Evolutionary conservation across 139 green algal genomes (phyloP), one percentile per base, ranked within the genome.

Genomic region (Tetradesmus obliquus): DNA sequence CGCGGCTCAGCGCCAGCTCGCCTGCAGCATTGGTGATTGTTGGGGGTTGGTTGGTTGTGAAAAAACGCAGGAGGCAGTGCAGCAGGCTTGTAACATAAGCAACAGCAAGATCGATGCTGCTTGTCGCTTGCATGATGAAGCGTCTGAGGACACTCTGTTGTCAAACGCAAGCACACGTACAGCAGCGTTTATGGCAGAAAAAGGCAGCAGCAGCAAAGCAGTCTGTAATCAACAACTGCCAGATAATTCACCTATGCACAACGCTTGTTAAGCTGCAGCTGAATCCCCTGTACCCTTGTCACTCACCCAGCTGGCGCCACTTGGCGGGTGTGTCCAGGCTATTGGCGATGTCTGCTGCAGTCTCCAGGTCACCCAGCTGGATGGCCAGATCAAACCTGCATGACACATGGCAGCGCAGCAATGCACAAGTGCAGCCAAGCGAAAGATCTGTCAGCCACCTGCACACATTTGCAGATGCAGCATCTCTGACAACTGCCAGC

Each of bases 251-350:
- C n/a, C n/a, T n/a, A n/a, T n/a, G n/a, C n/a, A n/a, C n/a, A n/a
- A n/a, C n/a, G n/a, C n/a, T n/a, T n/a, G n/a, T n/a, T n/a, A n/a
- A n/a, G n/a, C n/a, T n/a, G n/a, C n/a, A n/a, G n/a, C n/a, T n/a
- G n/a, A n/a, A n/a, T n/a, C n/a, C 32, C 32, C 32, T 45, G 32
- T 45, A n/a, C n/a, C n/a, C n/a, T n/a, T n/a, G 32, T 0, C 51
- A 12, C 82, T 87, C 54, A 72, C 92, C 95, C 58, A 99, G 96
- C 95, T 99, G 98, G 87, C 97, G 97, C 98, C 98, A 99, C 92
- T 99, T 99, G 71, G 91, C 87, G 85, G 97, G 96, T 66, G 91
- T 96, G 92, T 98, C 95, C 62, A 97, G 90, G 62, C 91, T 87
- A 54, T 95, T 92, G 6, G 98, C 98, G 66, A 99, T 98, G 13